Percentiles rank a stretch among this genome's conserved stretches.
Evolutionary conservation across 2,329 filamentous ascomycete genomes (phyloP).

Genomic region (Colletotrichum gloeosporioides): DNA sequence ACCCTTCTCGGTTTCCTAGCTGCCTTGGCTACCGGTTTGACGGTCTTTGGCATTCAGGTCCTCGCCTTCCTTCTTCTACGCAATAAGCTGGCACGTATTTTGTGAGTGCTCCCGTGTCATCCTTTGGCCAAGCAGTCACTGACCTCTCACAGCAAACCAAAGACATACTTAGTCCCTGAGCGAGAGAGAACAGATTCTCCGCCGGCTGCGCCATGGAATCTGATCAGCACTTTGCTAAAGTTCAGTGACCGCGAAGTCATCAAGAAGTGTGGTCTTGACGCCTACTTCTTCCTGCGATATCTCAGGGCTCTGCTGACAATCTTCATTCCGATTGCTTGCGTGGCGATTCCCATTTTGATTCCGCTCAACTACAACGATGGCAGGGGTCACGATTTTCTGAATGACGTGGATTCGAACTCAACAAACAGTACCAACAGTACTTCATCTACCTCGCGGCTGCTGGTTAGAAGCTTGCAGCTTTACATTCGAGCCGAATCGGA

Average conservation of each 20-base stretch:
- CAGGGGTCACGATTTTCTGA: constrained; percentile 58
- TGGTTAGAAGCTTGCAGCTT: neutral
- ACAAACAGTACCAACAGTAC: neutral
- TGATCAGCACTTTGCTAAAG: constrained; percentile 67
- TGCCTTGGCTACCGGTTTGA: constrained; percentile 65
- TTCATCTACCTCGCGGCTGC: constrained; percentile 4
- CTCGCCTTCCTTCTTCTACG: constrained; percentile 78
- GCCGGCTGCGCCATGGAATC: constrained; percentile 58
- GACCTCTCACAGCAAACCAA: constrained; percentile 67
- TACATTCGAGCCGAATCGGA: constrained; percentile 39
- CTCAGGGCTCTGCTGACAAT: constrained; percentile 80
- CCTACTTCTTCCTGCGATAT: constrained; percentile 97
- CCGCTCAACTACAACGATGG: constrained; percentile 83
- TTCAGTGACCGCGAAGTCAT: constrained; percentile 83
- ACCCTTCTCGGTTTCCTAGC: constrained; percentile 66
- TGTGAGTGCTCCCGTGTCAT: constrained; percentile 58
- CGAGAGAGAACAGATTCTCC: constrained; percentile 82
- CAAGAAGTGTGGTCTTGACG: constrained; percentile 92
- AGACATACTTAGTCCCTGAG: constrained; percentile 86
- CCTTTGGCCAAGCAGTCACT: neutral
- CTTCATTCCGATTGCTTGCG: constrained; percentile 79
- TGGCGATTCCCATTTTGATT: constrained; percentile 85
- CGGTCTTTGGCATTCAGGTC: constrained; percentile 69
- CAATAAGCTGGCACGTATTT: constrained; percentile 81
- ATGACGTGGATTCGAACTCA: constrained; percentile 26